Percentiles rank a stretch among this genome's conserved stretches.
Conservation (phyloP, 2,329 filamentous ascomycete species). For the Lachnellula hyalina region DNA sequence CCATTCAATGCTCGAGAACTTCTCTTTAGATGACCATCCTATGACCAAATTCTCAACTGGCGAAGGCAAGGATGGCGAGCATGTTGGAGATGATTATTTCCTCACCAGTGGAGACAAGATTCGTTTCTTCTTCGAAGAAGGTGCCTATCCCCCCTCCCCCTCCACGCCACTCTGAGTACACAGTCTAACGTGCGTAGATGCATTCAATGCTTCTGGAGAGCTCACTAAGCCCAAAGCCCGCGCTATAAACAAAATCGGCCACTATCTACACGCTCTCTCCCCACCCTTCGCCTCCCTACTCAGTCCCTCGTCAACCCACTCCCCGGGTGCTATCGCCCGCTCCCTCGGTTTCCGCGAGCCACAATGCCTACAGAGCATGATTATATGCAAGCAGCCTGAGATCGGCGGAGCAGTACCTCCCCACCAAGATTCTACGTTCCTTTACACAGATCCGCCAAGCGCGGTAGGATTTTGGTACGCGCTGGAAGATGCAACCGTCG, state of each 20-base stretch:
- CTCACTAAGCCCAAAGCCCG: slow-evolving; percentile 74
- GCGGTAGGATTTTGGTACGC: slow-evolving; percentile 98
- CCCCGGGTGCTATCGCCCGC: slow-evolving; percentile 37
- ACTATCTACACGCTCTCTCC: slow-evolving; percentile 67
- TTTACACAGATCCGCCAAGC: slow-evolving; percentile 83
- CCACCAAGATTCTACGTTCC: slow-evolving; percentile 87
- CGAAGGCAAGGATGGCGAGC: slow-evolving; percentile 40
- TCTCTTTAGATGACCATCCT: slow-evolving; percentile 78
- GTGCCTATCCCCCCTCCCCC: slow-evolving; percentile 25
- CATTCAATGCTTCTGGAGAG: slow-evolving; percentile 60
- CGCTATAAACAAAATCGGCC: slow-evolving; percentile 86
- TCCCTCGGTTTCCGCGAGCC: slow-evolving; percentile 46
- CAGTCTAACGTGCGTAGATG: slow-evolving; percentile 46
- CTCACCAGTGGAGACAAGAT: slow-evolving; percentile 84
- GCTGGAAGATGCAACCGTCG: slow-evolving; percentile 79
- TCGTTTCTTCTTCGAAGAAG: slow-evolving; percentile 94
- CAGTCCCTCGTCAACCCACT: slow-evolving; percentile 34
- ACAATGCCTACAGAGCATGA: slow-evolving; percentile 79
- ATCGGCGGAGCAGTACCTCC: slow-evolving; percentile 87
- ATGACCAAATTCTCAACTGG: slow-evolving; percentile 93
- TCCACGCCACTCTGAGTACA: background rate
- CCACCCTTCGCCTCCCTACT: slow-evolving; percentile 58
- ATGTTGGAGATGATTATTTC: slow-evolving; percentile 77
- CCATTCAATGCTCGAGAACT: slow-evolving; percentile 63
- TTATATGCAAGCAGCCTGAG: slow-evolving; percentile 97